phyloP scores from a whole-genome alignment of 2,329 filamentous ascomycete genomes.

The Fusarium palustre region DNA sequence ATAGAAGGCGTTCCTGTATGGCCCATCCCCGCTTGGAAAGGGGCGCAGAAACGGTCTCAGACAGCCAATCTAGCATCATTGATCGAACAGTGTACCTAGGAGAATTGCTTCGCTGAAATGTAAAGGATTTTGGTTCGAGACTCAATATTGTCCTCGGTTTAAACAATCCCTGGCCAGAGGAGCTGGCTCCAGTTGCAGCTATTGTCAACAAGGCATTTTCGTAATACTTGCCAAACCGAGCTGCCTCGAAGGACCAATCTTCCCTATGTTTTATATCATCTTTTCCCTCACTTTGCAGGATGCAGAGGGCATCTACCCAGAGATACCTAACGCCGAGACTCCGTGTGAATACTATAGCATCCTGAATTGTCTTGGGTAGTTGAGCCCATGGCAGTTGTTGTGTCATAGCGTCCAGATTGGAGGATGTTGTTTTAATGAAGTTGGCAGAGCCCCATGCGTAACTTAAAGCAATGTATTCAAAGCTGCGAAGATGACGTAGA shows the following conservation, averaged over 20 bases:
- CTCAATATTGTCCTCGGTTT: accelerated
- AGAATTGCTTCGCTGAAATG: accelerated
- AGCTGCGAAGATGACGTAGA: accelerated
- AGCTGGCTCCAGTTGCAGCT: background rate
- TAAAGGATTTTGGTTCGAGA: background rate
- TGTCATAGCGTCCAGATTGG: background rate
- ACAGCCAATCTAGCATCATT: accelerated
- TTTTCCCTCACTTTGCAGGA: background rate
- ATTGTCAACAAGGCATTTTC: background rate
- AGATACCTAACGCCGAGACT: background rate
- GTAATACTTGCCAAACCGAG: conserved; percentile 8
- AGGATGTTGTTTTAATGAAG: background rate
- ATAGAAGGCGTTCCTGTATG: background rate
- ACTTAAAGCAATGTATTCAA: conserved; percentile 1
- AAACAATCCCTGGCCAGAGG: background rate
- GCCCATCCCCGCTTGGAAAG: background rate
- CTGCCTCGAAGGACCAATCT: conserved; percentile 1
- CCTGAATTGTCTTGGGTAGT: background rate
- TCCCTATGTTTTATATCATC: background rate
- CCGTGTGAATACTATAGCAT: background rate
- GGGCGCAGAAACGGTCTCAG: accelerated
- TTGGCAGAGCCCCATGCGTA: background rate
- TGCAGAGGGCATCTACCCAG: conserved; percentile 3
- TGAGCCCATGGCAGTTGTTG: background rate
- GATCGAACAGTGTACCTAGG: background rate